These are phyloP conservation scores for Solanum bukasovii DNA, from an alignment of 257 asterid genomes.

Conservation along the genomic window DNA sequence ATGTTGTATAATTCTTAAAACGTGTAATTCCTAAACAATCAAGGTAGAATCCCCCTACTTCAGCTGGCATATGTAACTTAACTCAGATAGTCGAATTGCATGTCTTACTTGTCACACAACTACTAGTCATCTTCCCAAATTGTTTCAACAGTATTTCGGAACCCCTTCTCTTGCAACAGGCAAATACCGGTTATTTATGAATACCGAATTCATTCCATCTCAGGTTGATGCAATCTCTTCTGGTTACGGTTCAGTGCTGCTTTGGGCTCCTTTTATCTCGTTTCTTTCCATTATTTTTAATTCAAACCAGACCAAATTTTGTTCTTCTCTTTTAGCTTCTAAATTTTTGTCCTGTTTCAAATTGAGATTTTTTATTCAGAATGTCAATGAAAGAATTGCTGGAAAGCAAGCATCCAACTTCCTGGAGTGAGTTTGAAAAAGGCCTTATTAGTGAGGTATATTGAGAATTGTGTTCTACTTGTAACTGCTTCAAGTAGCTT, in stretches of 20 bases:
- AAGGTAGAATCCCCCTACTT: not conserved
- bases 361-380: slow-evolving; percentile 40
- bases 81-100: not conserved
- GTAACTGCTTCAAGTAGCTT: not conserved
- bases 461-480: not conserved
- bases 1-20: not conserved
- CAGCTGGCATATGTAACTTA: not conserved
- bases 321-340: not conserved
- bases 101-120: not conserved
- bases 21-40: not conserved
- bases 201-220: not conserved
- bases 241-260: not conserved
- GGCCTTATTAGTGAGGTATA: slow-evolving; percentile 81
- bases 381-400: slow-evolving; percentile 85
- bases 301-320: not conserved
- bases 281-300: not conserved
- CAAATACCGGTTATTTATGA: not conserved
- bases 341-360: not conserved
- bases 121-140: not conserved
- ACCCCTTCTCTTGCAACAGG: not conserved
- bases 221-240: not conserved
- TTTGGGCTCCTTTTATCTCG: not conserved
- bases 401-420: slow-evolving; percentile 88
- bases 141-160: not conserved
- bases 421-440: slow-evolving; percentile 86